phyloP scores from a whole-genome alignment of 2,329 filamentous ascomycete genomes.

The Scedosporium dehoogii region DNA sequence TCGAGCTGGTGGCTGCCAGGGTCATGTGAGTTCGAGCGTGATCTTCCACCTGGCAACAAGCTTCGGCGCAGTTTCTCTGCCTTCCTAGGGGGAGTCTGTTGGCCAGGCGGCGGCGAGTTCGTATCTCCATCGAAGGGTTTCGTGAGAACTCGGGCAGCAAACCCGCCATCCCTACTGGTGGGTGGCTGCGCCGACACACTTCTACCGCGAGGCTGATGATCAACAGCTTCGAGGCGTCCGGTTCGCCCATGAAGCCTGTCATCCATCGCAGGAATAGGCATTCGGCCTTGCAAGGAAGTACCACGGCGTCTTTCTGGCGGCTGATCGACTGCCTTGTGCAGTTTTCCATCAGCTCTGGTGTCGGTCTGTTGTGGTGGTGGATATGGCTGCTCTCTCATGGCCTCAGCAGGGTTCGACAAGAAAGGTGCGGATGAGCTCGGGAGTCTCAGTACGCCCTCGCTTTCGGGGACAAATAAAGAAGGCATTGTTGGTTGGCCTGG shows the following conservation, averaged over 20 bases:
- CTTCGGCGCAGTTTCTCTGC: conserved; percentile 30
- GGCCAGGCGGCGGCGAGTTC: not conserved
- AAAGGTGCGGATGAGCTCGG: not conserved
- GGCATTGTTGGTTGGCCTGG: not conserved
- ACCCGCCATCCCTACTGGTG: conserved; percentile 4
- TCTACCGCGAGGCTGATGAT: conserved; percentile 20
- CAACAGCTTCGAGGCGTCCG: conserved; percentile 5
- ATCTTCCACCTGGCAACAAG: conserved; percentile 42
- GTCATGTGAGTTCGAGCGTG: conserved; percentile 38
- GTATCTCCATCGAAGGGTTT: not conserved
- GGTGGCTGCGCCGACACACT: conserved; percentile 39
- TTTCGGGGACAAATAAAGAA: not conserved
- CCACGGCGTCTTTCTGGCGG: not conserved
- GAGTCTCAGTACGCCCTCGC: not conserved
- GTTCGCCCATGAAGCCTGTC: not conserved
- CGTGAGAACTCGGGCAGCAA: not conserved
- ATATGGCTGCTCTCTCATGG: not conserved
- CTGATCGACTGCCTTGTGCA: not conserved
- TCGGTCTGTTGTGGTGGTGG: not conserved
- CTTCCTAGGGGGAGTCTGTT: not conserved
- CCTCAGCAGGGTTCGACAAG: not conserved
- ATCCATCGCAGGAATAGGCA: not conserved
- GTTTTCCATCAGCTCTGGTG: not conserved
- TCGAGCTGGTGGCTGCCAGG: conserved; percentile 14
- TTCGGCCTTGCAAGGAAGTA: not conserved